These are phyloP conservation scores for Aspergillus fischeri DNA, from an alignment of 2,329 filamentous ascomycete species.

Conservation along the genomic window DNA sequence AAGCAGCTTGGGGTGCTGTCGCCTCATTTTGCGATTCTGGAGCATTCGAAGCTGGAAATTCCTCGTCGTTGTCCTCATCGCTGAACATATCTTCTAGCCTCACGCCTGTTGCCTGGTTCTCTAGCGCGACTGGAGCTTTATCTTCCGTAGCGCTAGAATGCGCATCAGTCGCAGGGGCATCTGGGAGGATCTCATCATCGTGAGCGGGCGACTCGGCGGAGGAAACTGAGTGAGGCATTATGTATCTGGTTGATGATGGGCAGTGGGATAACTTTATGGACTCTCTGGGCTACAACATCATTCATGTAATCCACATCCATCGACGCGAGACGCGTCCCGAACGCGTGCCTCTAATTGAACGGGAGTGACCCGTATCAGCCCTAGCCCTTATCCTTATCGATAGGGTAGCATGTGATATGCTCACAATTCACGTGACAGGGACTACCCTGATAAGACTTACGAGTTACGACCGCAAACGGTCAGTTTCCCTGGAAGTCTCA, in stretches of 20 bases:
- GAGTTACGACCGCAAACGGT: not conserved
- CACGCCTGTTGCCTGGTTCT: constrained; percentile 25
- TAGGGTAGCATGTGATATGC: not conserved
- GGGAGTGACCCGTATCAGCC: constrained; percentile 6
- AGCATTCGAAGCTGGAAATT: constrained; percentile 54
- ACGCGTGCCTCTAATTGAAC: constrained; percentile 11
- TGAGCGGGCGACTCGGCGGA: constrained; percentile 37
- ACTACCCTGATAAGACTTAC: no score
- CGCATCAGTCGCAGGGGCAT: constrained; percentile 28
- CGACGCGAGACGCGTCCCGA: constrained; percentile 17
- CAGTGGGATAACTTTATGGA: not conserved
- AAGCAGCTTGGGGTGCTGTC: constrained; percentile 36
- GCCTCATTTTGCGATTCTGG: constrained; percentile 41
- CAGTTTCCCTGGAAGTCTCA: not conserved
- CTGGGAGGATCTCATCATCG: constrained; percentile 41
- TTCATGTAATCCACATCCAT: constrained; percentile 3
- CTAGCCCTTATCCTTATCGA: constrained; percentile 20
- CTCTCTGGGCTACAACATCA: not conserved
- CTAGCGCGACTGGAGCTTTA: constrained; percentile 5
- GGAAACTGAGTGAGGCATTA: constrained; percentile 38
- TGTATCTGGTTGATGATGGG: not conserved
- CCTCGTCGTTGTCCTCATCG: constrained; percentile 53
- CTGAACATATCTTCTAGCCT: constrained; percentile 59
- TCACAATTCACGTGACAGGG: not conserved
- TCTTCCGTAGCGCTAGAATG: constrained; percentile 6